Evolutionary conservation across 1,139 yeast species (phyloP).

Genomic region (Debaryomycetaceae sp.): DNA sequence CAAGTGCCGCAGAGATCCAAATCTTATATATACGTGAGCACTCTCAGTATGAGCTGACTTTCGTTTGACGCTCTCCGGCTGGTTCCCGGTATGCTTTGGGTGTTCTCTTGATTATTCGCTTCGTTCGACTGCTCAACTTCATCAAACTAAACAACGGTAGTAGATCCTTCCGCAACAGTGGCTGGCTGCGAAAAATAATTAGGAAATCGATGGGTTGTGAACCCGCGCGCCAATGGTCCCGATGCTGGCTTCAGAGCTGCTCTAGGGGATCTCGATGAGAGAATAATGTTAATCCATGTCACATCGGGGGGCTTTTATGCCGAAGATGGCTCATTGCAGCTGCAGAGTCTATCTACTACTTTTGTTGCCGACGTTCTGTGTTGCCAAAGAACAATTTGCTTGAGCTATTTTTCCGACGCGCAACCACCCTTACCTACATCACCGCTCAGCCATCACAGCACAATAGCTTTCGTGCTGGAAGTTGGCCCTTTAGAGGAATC

Average conservation of each 20-base stretch:
- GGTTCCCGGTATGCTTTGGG: background rate
- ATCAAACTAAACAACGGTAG: background rate
- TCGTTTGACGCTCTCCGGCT: background rate
- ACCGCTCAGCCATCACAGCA: no score
- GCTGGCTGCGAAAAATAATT: constrained; percentile 19
- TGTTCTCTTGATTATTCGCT: background rate
- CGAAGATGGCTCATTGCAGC: no score
- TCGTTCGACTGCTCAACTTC: background rate
- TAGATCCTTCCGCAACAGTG: constrained; percentile 1
- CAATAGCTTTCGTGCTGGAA: no score
- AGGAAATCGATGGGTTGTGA: background rate
- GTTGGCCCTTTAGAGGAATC: no score
- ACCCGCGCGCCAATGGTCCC: background rate
- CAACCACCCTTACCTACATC: no score
- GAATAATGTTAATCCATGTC: no score
- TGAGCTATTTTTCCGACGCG: no score
- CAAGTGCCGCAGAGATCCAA: background rate
- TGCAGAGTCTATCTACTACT: no score
- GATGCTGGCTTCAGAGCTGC: background rate
- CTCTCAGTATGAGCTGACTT: background rate
- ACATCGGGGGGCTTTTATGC: no score
- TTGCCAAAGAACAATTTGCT: no score
- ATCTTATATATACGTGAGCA: background rate
- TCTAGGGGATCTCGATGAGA: background rate
- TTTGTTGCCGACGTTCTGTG: no score